phyloP scores from a whole-genome alignment of 805 yeast genomes.

The Candida argentea region DNA sequence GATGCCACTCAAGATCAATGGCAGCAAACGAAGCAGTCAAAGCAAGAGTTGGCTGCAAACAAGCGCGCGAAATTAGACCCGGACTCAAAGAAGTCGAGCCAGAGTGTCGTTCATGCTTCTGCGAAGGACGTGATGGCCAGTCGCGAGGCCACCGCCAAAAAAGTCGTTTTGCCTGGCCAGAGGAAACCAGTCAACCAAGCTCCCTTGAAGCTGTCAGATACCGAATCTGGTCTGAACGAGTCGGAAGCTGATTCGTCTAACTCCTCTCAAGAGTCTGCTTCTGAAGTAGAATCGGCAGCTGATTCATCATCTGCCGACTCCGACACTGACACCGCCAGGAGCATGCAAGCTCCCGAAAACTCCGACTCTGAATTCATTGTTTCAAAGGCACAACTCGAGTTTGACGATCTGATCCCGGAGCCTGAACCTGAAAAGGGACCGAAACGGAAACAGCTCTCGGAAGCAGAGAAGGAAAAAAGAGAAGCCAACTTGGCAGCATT shows the following conservation, averaged over 20 bases:
- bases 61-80: slow-evolving; percentile 75
- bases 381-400: neutral
- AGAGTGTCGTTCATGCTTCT: slow-evolving; percentile 30
- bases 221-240: slow-evolving; percentile 2
- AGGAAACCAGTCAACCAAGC: neutral
- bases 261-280: slow-evolving; percentile 46
- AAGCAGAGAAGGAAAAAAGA: slow-evolving; percentile 41
- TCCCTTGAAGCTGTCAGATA: slow-evolving; percentile 8
- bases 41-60: slow-evolving; percentile 49
- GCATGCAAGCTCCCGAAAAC: no score
- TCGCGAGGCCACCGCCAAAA: slow-evolving; percentile 44
- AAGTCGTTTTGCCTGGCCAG: slow-evolving; percentile 31
- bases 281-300: slow-evolving; percentile 35
- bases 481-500: slow-evolving; percentile 54
- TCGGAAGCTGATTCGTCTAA: slow-evolving; percentile 12
- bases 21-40: slow-evolving; percentile 72
- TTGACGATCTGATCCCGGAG: slow-evolving; percentile 4
- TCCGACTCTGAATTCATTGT: neutral
- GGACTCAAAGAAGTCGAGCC: slow-evolving; percentile 31
- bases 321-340: no score
- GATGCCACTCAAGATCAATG: slow-evolving; percentile 86
- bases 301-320: no score
- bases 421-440: slow-evolving; percentile 11
- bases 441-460: slow-evolving; percentile 21
- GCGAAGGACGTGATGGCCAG: slow-evolving; percentile 54